Evolutionary conservation across 1,139 yeast genomes (phyloP).

Genomic region (Pneumocystis sp.): DNA sequence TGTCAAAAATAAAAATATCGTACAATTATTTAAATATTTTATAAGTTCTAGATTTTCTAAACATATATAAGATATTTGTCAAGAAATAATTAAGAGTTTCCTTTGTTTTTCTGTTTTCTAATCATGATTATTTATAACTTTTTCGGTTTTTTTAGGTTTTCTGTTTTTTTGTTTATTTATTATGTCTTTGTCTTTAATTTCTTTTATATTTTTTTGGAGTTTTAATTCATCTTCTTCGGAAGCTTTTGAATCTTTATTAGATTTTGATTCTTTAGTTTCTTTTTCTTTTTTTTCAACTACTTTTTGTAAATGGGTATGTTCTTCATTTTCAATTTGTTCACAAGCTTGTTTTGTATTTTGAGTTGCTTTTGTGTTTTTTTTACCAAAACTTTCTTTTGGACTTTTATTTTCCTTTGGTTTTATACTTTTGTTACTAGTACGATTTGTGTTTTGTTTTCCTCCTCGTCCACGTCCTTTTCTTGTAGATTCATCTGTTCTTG

Average conservation of each 20-base stretch:
- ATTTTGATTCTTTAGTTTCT: conserved; percentile 7
- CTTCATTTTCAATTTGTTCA: neutral
- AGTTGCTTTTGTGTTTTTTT: neutral
- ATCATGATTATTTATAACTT: neutral
- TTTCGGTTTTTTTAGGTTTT: neutral
- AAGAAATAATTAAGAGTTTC: neutral
- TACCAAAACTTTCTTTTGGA: neutral
- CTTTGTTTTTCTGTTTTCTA: neutral
- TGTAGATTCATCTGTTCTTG: conserved; percentile 4
- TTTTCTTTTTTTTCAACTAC: conserved; percentile 12
- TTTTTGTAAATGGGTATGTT: neutral
- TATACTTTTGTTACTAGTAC: conserved; percentile 5
- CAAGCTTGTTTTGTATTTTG: neutral
- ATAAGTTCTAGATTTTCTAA: neutral
- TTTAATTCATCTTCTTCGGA: conserved; percentile 9
- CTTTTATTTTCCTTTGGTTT: neutral
- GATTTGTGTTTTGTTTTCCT: conserved; percentile 7
- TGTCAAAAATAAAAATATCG: neutral
- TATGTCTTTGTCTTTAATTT: conserved; percentile 1
- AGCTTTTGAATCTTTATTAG: conserved; percentile 3
- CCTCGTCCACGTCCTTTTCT: conserved; percentile 7
- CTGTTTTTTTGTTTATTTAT: neutral
- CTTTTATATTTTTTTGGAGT: conserved; percentile 2
- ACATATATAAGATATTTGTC: neutral
- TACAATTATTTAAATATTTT: neutral